These are phyloP conservation scores for Chalaropsis ovoidea DNA, from an alignment of 2,329 filamentous ascomycete genomes.

Conservation along the genomic window DNA sequence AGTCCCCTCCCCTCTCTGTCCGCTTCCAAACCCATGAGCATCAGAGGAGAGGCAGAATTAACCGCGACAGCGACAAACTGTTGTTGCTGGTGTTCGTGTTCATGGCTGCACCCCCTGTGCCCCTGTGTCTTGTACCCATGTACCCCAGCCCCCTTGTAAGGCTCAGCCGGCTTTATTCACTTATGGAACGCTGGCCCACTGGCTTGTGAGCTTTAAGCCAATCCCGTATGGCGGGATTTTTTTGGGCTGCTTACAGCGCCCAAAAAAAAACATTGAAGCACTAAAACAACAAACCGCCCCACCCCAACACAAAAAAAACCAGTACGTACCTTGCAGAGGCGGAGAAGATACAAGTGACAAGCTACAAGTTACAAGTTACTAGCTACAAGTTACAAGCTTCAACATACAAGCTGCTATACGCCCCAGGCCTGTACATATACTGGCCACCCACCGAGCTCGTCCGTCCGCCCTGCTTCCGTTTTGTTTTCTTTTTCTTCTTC, in stretches of 20 bases:
- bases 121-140: too few relatives aligned
- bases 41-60: too few relatives aligned
- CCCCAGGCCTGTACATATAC: neutral
- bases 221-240: neutral
- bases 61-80: too few relatives aligned
- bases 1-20: neutral
- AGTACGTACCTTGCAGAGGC: slow-evolving; percentile 3
- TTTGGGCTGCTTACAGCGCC: slow-evolving; percentile 1
- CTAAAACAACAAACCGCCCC: slow-evolving; percentile 8
- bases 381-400: neutral
- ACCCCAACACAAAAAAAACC: slow-evolving; percentile 18
- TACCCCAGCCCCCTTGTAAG: too few relatives aligned
- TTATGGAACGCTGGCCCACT: too few relatives aligned
- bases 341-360: neutral
- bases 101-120: too few relatives aligned
- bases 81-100: too few relatives aligned
- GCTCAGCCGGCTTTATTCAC: too few relatives aligned
- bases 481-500: neutral
- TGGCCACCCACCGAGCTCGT: neutral
- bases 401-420: neutral
- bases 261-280: slow-evolving; percentile 2
- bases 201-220: too few relatives aligned
- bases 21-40: neutral
- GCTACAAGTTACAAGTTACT: neutral
- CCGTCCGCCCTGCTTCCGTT: neutral